A percentile compares a stretch with the other conserved stretches of the same genome.
Conservation (phyloP, 176 grass and related monocot genomes). For the Urochloa ruziziensis region DNA sequence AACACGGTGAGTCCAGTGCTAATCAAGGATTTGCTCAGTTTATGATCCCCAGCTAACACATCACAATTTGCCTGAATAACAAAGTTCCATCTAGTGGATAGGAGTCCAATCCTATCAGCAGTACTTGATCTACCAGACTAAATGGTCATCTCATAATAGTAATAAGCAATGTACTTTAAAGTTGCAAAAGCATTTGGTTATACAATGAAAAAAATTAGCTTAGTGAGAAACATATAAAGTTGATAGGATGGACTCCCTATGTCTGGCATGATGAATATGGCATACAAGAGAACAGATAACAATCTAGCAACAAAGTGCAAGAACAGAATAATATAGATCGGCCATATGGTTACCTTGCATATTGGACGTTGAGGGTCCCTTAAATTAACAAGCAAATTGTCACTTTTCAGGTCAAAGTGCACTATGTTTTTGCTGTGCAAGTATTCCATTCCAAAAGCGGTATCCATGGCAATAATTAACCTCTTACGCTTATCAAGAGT, state of each 20-base stretch:
- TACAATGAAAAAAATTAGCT: not conserved
- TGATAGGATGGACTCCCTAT: slow-evolving; percentile 3
- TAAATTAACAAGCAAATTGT: slow-evolving; percentile 99
- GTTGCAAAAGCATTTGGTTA: not conserved
- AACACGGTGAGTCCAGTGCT: not conserved
- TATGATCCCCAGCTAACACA: not conserved
- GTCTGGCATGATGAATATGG: not conserved
- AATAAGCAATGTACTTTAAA: not conserved
- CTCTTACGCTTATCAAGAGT: slow-evolving; percentile 68
- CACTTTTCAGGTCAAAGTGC: slow-evolving; percentile 98
- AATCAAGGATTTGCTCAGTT: not conserved
- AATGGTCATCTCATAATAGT: not conserved
- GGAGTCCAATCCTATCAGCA: not conserved
- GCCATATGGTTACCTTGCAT: slow-evolving; percentile 73
- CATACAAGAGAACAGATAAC: not conserved
- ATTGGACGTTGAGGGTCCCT: slow-evolving; percentile 97
- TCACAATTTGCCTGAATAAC: not conserved
- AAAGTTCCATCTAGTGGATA: not conserved
- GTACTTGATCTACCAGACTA: slow-evolving; percentile 1
- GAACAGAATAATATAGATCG: not conserved
- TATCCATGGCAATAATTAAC: slow-evolving; percentile 96
- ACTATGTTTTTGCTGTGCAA: slow-evolving; percentile 97
- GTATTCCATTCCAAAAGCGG: slow-evolving; percentile 99
- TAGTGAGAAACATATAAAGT: not conserved
- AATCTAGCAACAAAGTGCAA: slow-evolving; percentile 2